Conservation (phyloP, 345 rosid species). For the Syzygium grande region DNA sequence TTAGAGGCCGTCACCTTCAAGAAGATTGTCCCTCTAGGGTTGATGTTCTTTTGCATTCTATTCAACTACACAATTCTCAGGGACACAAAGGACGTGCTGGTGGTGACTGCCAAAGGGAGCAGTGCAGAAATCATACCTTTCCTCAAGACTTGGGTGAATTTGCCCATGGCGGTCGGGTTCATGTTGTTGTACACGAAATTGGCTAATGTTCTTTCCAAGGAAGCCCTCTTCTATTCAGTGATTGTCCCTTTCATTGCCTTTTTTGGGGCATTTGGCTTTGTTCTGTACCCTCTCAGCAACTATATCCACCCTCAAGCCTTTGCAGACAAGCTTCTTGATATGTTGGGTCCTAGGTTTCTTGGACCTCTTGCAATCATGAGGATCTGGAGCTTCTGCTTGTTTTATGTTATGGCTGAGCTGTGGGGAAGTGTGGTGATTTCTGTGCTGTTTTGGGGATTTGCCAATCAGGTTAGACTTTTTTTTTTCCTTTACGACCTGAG, state of each 20-base stretch:
- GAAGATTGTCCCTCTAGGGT: constrained; percentile 86
- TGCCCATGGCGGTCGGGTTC: constrained; percentile 97
- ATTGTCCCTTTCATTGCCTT: constrained; percentile 87
- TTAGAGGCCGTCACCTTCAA: constrained; percentile 56
- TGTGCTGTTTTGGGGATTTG: constrained; percentile 97
- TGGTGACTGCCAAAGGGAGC: constrained; percentile 94
- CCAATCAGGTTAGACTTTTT: constrained; percentile 66
- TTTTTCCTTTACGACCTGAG: neutral
- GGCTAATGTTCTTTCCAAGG: constrained; percentile 69
- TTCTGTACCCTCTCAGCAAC: constrained; percentile 89
- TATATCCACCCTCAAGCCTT: constrained; percentile 76
- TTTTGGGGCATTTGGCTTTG: constrained; percentile 90
- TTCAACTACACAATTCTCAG: constrained; percentile 96
- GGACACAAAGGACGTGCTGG: constrained; percentile 93
- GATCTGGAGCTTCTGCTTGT: constrained; percentile 96
- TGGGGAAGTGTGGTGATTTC: constrained; percentile 98
- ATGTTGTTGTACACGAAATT: constrained; percentile 81
- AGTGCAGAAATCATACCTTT: constrained; percentile 98
- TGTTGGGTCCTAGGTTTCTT: constrained; percentile 85
- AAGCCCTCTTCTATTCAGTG: constrained; percentile 80
- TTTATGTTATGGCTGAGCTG: constrained; percentile 99
- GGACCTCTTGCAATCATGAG: constrained; percentile 95
- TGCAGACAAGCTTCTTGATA: constrained; percentile 66
- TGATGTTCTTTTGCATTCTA: constrained; percentile 93
- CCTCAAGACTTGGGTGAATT: constrained; percentile 94